Conservation (phyloP, 2,329 filamentous ascomycete genomes). For the Fusarium sp. region DNA sequence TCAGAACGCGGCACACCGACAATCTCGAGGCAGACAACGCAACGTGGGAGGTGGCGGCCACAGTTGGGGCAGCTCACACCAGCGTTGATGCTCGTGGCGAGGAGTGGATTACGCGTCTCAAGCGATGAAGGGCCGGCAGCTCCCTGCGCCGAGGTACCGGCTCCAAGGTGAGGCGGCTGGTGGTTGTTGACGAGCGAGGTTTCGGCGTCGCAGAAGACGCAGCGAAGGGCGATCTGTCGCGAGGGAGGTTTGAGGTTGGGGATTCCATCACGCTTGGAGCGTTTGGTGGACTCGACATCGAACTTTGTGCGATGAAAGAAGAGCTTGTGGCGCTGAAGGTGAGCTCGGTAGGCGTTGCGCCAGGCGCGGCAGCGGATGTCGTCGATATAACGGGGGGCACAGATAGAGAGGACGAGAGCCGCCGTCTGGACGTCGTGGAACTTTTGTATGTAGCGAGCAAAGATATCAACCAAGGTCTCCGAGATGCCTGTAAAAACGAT, state of each 20-base stretch:
- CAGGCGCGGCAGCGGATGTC: conserved; percentile 81
- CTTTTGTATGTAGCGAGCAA: conserved; percentile 80
- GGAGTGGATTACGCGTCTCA: conserved; percentile 65
- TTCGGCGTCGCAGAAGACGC: conserved; percentile 78
- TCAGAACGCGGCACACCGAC: conserved; percentile 73
- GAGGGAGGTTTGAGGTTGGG: conserved; percentile 61
- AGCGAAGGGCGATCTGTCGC: conserved; percentile 79
- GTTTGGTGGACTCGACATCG: conserved; percentile 79
- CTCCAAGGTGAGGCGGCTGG: conserved; percentile 23
- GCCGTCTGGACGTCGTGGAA: conserved; percentile 85
- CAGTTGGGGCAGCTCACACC: conserved; percentile 76
- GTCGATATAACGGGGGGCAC: conserved; percentile 80
- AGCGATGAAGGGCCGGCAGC: conserved; percentile 42
- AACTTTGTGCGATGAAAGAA: conserved; percentile 83
- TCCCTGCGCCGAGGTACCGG: conserved; percentile 23
- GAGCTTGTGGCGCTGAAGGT: conserved; percentile 77
- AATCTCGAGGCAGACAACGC: conserved; percentile 75
- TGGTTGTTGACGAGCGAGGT: conserved; percentile 60
- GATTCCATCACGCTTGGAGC: conserved; percentile 71
- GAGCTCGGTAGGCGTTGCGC: conserved; percentile 77
- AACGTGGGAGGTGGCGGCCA: conserved; percentile 74
- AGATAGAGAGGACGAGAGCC: conserved; percentile 78
- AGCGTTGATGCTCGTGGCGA: conserved; percentile 66
- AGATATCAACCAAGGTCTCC: conserved; percentile 77
- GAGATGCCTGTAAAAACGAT: conserved; percentile 83